Base-by-base conservation (phyloP, 2,329 filamentous ascomycete species). In the Tolypocladium nubicola region DNA sequence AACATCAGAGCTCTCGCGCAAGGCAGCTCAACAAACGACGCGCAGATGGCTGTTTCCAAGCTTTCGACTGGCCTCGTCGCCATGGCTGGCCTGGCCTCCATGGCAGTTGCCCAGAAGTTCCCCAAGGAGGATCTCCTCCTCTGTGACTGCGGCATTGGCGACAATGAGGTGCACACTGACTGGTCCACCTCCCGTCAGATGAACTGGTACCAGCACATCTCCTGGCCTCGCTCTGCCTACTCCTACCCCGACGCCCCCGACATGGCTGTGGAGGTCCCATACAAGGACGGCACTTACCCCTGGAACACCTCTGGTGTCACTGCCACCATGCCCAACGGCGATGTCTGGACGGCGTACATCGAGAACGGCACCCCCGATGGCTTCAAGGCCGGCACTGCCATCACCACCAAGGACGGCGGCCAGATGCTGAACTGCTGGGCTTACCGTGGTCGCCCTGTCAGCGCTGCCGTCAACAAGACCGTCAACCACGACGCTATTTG, bases 161-260 rank as follows among this genome's bases (percentile, higher is more conserved):
- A 73, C 58, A 73, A 75, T 62, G 64, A 68, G n/a, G 65, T 67
- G 8, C 70, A 75, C 45, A 63, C 67, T 11, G 66, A 65, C 39
- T 75, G 73, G 73, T 75, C 73, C 8, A 75, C 73, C 6, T 75
- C 73, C 50, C 73, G 73, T 45, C 73, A 75, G 61, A 71, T 75
- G 63, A 75, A 75, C 60, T 75, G 73, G 73, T 75, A 75, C 56
- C 56, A 70, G 52, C 67, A 73, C 11, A 67, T 74, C 49, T 57
- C 64, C 39, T 75, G 73, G 73, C 68, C 72, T 16, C 62, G 64
- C 4, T 66, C 66, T 37, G 68, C 65, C 41, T 68, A 68, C 37
- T 62, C 65, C 14, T 72, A 72, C 41, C 72, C 73, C 13, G 64
- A 66, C 16, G 66, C 69, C 33, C 71, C 73, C 13, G 67, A 74